Evolutionary conservation across 768 basidiomycete genomes (phyloP), one percentile per base, ranked within the genome.

Genomic region (Hypholoma sublateritium): DNA sequence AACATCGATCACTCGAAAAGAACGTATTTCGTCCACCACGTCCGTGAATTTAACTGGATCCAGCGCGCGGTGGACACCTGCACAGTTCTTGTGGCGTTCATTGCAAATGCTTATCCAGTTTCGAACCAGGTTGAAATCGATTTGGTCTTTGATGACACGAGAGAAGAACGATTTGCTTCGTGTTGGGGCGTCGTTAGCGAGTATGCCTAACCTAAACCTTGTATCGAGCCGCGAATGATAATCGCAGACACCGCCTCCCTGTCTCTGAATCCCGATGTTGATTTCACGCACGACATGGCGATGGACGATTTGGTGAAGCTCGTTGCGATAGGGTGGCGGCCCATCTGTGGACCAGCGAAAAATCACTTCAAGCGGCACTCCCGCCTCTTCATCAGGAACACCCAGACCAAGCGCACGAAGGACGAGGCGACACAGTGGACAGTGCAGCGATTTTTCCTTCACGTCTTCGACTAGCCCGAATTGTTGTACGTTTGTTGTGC

Each of bases 1-100:
- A 39, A 61, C 60, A 39, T 61, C 60, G 25, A 61, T 58, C 21
- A 61, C 13, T 44, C 43, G 43, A 44, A 44, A 17, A 22, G 43
- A 44, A 11, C n/a, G 43, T 16, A 44, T 44, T 21, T 44, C 43
- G 11, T 21, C 19, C 17, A 44, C 17, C 19, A 17, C 22, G 19
- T 44, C 43, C 4, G 22, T 22, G 13, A 22, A 16, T 17, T 13
- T 22, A 19, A 19, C 16, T 17, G 19, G 14, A 17, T 12, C 2
- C 3, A 44, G 22, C 19, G n/a, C 43, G 19, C 5, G 17, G 13
- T 44, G 43, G 4, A 44, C 43, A 11, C 43, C 43, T 8, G 19
- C 43, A 44, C 43, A 44, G 22, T 17, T 17, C 19, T 7, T 44
- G 22, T 44, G 43, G 11, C 17, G 43, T 22, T 44, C 22, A 11